Evolutionary conservation across 345 rosid species (phyloP).

Genomic region (Eucalyptus polyanthemos): DNA sequence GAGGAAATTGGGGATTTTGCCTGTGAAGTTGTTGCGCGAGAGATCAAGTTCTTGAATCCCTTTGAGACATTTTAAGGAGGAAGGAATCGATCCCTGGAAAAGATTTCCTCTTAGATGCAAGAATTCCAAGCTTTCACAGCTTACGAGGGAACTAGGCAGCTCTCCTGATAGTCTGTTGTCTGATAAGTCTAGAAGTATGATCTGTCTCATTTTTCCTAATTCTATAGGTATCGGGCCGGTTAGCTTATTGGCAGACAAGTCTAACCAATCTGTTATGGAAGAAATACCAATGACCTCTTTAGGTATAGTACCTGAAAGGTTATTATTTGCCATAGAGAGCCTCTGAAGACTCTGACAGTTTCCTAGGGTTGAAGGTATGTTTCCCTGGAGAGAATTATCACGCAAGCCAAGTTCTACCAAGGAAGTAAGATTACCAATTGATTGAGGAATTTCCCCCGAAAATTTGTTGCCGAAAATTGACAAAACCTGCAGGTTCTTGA

Average conservation of each 20-base stretch:
- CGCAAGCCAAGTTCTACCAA: slow-evolving; percentile 2
- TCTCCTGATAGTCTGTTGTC: slow-evolving; percentile 5
- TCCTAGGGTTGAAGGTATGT: slow-evolving; percentile 20
- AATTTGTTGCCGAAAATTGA: slow-evolving; percentile 10
- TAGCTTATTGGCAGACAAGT: slow-evolving; percentile 1
- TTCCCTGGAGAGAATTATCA: slow-evolving; percentile 14
- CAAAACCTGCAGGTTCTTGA: slow-evolving; percentile 1
- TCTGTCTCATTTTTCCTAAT: neutral
- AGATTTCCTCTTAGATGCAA: neutral
- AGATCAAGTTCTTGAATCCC: slow-evolving; percentile 9
- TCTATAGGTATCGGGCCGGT: neutral
- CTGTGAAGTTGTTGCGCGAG: slow-evolving; percentile 9
- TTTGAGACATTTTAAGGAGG: neutral
- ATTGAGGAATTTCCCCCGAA: slow-evolving; percentile 23
- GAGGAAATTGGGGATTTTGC: slow-evolving; percentile 7
- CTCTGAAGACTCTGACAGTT: slow-evolving; percentile 6
- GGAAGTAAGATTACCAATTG: slow-evolving; percentile 23
- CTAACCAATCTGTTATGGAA: slow-evolving; percentile 5
- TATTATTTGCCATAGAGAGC: neutral
- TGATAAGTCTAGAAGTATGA: neutral
- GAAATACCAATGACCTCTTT: slow-evolving; percentile 1
- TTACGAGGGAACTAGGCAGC: slow-evolving; percentile 5
- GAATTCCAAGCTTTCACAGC: neutral
- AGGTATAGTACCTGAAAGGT: slow-evolving; percentile 5
- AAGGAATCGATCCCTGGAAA: slow-evolving; percentile 3